These are phyloP conservation scores for Zanthoxylum bungeanum DNA, from an alignment of 345 rosid species.

Conservation along the genomic window DNA sequence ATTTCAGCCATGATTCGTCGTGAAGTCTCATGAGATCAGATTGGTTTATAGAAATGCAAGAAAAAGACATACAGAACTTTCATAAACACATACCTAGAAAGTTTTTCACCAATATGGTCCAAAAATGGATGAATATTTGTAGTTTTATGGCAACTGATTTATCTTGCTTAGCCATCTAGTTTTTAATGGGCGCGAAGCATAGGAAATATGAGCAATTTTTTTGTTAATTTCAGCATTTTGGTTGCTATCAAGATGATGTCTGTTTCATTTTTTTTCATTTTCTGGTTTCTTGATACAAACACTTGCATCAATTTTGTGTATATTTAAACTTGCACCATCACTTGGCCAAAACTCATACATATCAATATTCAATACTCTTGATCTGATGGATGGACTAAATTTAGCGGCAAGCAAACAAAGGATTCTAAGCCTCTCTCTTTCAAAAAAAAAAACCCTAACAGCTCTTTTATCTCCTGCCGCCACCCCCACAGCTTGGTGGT, in stretches of 20 bases:
- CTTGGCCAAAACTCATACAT: neutral
- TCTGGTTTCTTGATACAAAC: neutral
- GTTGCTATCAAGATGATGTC: neutral
- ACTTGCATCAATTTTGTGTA: neutral
- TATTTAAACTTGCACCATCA: neutral
- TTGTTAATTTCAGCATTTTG: slow-evolving; percentile 14
- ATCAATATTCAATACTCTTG: neutral
- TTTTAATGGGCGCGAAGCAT: slow-evolving; percentile 14
- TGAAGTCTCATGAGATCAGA: slow-evolving; percentile 7
- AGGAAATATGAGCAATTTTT: slow-evolving; percentile 8
- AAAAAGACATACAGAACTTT: neutral
- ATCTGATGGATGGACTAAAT: too few species aligned
- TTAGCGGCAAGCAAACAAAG: too few species aligned
- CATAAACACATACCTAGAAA: neutral
- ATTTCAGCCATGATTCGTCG: neutral
- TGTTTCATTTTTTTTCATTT: neutral
- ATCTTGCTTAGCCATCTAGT: slow-evolving; percentile 5
- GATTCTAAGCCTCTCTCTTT: too few species aligned
- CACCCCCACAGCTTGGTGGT: too few species aligned
- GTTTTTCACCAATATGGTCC: neutral
- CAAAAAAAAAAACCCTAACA: too few species aligned
- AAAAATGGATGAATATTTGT: neutral
- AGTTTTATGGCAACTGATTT: neutral
- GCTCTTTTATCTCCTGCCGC: too few species aligned
- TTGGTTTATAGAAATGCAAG: neutral